Evolutionary conservation across 495 filamentous ascomycete genomes (phyloP).

Genomic region (Aspergillus cristatus): DNA sequence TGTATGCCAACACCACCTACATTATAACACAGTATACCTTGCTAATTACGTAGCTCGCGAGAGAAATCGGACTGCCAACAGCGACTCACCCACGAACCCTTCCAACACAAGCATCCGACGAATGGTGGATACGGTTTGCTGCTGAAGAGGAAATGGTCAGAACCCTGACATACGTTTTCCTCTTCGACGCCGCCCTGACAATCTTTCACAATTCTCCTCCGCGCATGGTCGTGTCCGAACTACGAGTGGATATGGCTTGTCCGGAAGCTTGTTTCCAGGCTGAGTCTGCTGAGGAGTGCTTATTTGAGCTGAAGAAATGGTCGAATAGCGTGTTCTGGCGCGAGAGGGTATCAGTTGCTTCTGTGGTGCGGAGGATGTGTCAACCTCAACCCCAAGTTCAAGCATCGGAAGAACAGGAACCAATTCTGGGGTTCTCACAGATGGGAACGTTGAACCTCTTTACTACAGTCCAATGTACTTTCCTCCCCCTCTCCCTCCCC

Average conservation of each 20-base stretch:
- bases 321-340: conserved; percentile 11
- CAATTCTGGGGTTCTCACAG: conserved; percentile 8
- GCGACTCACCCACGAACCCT: neutral
- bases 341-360: conserved; percentile 11
- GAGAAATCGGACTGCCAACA: neutral
- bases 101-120: conserved; percentile 8
- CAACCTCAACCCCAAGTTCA: conserved; percentile 8
- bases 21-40: too few relatives aligned
- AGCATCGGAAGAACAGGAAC: conserved; percentile 3
- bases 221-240: conserved; percentile 22
- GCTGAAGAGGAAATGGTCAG: conserved; percentile 34
- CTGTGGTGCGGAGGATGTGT: conserved; percentile 15
- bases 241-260: conserved; percentile 18
- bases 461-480: conserved; percentile 16
- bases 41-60: conserved; percentile 2
- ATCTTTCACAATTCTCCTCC: conserved; percentile 23
- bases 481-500: neutral
- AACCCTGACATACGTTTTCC: conserved; percentile 50
- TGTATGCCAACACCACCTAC: neutral
- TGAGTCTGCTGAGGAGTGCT: conserved; percentile 10
- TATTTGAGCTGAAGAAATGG: conserved; percentile 8
- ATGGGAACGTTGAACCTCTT: conserved; percentile 21
- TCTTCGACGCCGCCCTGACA: conserved; percentile 18
- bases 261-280: conserved; percentile 26
- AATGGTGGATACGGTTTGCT: conserved; percentile 16